Base-by-base conservation (phyloP, 768 basidiomycete species). In the Lyophyllum decastes region DNA sequence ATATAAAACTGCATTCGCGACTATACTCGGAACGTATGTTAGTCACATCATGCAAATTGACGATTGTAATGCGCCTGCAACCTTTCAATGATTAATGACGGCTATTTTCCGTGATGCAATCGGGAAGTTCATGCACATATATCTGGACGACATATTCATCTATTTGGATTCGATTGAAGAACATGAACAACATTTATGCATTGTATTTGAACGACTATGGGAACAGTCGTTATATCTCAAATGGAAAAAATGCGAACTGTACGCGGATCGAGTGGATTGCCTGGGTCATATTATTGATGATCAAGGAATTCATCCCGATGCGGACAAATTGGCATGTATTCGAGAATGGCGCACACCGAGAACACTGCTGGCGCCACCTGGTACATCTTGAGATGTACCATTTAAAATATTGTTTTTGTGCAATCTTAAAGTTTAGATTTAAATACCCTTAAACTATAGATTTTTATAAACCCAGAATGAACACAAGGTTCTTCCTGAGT, bases 101-200 rank as follows among this genome's bases (percentile, higher is more conserved):
- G 16, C 24, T 8, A 22, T 45, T 8, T 45, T 12, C 17, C 38
- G 38, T 4, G 38, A 40, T 4, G 38, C 17, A 4, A 41, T 52
- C 49, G 17, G 59, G 50, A 35, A 41, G 16, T 59, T 59, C 25
- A 21, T 64, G 7, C 45, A 62, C 14, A 49, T 59, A 0, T 61
- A 59, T 45, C 46, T 66, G 14, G 63, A 66, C 27, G 56, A 66
- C 27, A 47, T 63, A 0, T 49, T 62, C 16, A 57, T 65, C 25
- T 61, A 66, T 4, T 55, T 70, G 1, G 51, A 70, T 9, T 40
- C 38, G 7, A 40, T 40, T 16, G 26, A 45, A 33, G 30, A 33
- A 33, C 30, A 33, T 33, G 30, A 33, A 33, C 30, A 33, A 33
- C 43, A 54, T 24, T 19, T 45, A 26, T 11, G 27, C n/a, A 21